Base-by-base conservation (phyloP, 1,284 basidiomycete species). In the Ceratorhiza oryzae-sativae region DNA sequence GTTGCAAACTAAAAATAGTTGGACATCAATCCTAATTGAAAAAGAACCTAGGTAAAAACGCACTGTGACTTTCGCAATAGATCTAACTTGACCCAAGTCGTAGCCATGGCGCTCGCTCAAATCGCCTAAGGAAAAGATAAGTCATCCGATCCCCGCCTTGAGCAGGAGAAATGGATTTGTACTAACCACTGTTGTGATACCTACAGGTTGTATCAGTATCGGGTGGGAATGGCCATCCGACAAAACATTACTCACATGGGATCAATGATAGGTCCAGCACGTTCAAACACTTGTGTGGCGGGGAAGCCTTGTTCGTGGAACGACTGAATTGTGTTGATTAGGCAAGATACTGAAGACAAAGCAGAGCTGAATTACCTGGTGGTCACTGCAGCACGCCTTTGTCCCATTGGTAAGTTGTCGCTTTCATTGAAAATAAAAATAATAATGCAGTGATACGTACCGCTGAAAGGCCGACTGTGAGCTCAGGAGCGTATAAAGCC, bases 21-120 rank as follows among this genome's bases (percentile, higher is more conserved):
- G 18, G n/a, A 59, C 9, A 32, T 34, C 18, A 42, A 5, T 39
- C 8, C 36, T 6, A 6, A 39, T 39, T 39, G 6, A 13, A 39
- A 39, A 6, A 13, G 36, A 39, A 39, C 36, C 6, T 6, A 6
- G 36, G 36, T 39, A 39, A 20, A 62, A 9, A 72, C 86, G 53
- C 75, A 89, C 90, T 82, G 94, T 91, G 23, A 94, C 93, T 82
- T 93, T 94, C 2, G 91, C 91, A 75, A 95, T 94, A 12, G 87
- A 87, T 76, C 83, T 85, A 70, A 94, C 81, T 80, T 96, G 94
- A 30, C 89, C 83, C 73, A 95, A 85, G 79, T 94, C 92, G 77
- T 91, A 95, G 9, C 90, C 90, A 51, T 85, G 83, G 61, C 94
- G 86, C 65, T 90, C 84, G 76, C 89, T 90, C 61, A 95, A 70